These are phyloP conservation scores for Luffa aegyptiaca DNA, from an alignment of 306 rosid genomes.

Conservation along the genomic window DNA sequence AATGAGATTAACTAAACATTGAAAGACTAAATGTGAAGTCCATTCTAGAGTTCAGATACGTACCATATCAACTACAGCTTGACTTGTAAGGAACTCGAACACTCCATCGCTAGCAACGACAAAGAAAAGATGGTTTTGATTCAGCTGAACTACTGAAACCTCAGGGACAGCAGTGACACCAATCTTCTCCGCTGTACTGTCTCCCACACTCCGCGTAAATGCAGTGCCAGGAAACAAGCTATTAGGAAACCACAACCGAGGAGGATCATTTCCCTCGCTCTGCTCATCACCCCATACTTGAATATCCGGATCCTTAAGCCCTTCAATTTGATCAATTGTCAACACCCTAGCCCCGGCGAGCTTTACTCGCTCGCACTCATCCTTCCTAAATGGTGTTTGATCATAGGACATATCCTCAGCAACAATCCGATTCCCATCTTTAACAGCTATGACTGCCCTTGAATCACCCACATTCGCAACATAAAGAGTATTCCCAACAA, in stretches of 20 bases:
- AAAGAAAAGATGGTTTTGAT: slow-evolving; percentile 75
- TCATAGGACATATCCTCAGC: slow-evolving; percentile 84
- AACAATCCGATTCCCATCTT: slow-evolving; percentile 53
- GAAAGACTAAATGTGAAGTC: background rate
- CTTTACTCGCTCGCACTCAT: slow-evolving; percentile 85
- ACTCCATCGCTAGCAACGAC: slow-evolving; percentile 95
- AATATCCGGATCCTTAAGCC: slow-evolving; percentile 68
- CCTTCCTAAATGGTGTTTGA: slow-evolving; percentile 92
- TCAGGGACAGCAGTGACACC: slow-evolving; percentile 89
- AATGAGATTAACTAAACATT: background rate
- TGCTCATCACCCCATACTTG: slow-evolving; percentile 94
- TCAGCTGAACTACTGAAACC: slow-evolving; percentile 53
- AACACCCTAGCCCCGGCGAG: slow-evolving; percentile 81
- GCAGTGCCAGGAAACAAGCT: slow-evolving; percentile 91
- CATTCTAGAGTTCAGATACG: background rate
- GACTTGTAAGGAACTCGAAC: slow-evolving; percentile 90
- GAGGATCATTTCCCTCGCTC: slow-evolving; percentile 75
- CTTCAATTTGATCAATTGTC: slow-evolving; percentile 90
- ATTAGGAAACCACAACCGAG: slow-evolving; percentile 81
- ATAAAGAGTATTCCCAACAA: slow-evolving; percentile 56
- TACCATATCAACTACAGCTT: slow-evolving; percentile 90
- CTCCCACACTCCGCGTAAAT: slow-evolving; percentile 95
- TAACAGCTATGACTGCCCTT: slow-evolving; percentile 77
- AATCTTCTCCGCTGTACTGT: slow-evolving; percentile 70
- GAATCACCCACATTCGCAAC: slow-evolving; percentile 99